Evolutionary conservation across 495 filamentous ascomycete species (phyloP), one percentile per base, ranked within the genome.

Genomic region (Staphylotrichum tortipilum): DNA sequence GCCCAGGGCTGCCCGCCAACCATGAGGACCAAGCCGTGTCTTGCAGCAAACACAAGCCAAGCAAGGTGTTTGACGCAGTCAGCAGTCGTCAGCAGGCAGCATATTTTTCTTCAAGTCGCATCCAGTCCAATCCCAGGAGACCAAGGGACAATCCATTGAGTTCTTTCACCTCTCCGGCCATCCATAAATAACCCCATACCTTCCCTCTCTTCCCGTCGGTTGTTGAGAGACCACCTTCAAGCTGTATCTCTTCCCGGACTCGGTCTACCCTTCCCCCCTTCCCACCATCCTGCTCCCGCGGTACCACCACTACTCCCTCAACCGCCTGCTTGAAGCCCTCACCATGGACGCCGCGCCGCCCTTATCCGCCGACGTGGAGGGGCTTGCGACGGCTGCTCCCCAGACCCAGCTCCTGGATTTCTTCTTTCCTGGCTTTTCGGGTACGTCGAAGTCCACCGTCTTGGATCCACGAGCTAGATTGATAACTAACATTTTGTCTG

Each of bases 351-450:
- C 47, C 7, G 11, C 15, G 11, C 29, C 47, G 9, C n/a, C 38
- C n/a, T 5, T 26, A 5, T 24, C 22, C 17, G 14, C 31, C 2
- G 21, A 17, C n/a, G 47, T 36, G 11, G 47, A 42, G 28, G 47
- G n/a, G 3, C 37, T 42, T 15, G 21, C 29, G 14, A 18, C 50
- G 9, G 35, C 39, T 5, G 17, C 50, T 4, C 53, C 56, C 12
- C 69, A 64, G 31, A 40, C 63, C 35, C 59, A 55, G n/a, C 68
- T 88, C n/a, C 71, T 90, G 14, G 84, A 90, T 52, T 71, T 78
- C 22, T 75, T 90, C 61, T 80, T 90, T 47, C 86, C 86, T 0
- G 86, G 85, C 14, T 88, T 86, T 63, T 74, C 79, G 1, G 41
- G 41, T 44, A 44, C 22, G 41, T 33, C 17, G n/a, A 19, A 37